A percentile compares a stretch with the other conserved stretches of the same genome.
Conservation (phyloP, 169 alveolate species). For the Plasmodium gaboni region DNA sequence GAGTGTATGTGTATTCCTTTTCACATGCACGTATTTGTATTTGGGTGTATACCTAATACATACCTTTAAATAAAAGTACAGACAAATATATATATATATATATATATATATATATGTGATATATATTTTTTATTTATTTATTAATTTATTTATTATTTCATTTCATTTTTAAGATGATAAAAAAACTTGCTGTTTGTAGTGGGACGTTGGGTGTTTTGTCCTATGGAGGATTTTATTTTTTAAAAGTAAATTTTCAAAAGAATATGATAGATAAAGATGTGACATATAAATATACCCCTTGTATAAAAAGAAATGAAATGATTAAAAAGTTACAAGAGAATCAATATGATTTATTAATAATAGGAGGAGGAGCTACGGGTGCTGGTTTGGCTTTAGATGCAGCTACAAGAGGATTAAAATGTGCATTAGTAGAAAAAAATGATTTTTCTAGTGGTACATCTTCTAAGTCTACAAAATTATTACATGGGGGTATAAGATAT, state of each 20-base stretch:
- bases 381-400: conserved; percentile 93
- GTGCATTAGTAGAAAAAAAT: conserved; percentile 91
- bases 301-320: conserved; percentile 80
- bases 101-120: too few species aligned
- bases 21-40: too few species aligned
- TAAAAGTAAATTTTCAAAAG: conserved; percentile 65
- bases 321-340: conserved; percentile 79
- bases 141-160: too few species aligned
- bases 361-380: conserved; percentile 95
- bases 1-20: too few species aligned
- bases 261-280: conserved; percentile 83
- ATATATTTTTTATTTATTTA: too few species aligned
- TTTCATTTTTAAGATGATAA: conserved; percentile 17
- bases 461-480: conserved; percentile 93
- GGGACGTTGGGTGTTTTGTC: conserved; percentile 35
- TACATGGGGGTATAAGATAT: conserved; percentile 97
- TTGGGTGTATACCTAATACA: too few species aligned
- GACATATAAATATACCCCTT: conserved; percentile 71
- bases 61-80: too few species aligned
- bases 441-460: conserved; percentile 97
- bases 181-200: conserved; percentile 7
- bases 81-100: too few species aligned
- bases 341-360: conserved; percentile 88
- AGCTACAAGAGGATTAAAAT: conserved; percentile 93
- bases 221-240: conserved; percentile 32